Evolutionary conservation across 148 eudicot genomes (phyloP).

Genomic region (Simmondsia chinensis): DNA sequence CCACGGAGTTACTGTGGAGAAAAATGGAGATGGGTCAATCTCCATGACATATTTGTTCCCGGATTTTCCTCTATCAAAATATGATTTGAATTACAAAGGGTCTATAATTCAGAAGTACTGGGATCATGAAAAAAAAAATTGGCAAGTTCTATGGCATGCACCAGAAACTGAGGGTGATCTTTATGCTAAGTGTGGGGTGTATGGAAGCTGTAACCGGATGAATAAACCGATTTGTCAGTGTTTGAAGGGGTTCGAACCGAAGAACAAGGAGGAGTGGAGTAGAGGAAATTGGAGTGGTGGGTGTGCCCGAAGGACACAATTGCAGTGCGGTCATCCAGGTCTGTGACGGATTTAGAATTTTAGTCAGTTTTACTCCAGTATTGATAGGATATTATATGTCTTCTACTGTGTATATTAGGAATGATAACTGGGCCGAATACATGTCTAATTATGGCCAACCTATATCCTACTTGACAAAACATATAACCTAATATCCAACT

Average conservation of each 20-base stretch:
- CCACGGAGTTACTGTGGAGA: slow-evolving; percentile 16
- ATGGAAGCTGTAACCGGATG: slow-evolving; percentile 17
- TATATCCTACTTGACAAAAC: no score
- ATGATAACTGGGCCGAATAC: no score
- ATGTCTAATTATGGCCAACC: no score
- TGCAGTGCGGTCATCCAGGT: slow-evolving; percentile 20
- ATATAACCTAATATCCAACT: no score
- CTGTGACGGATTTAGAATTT: no score
- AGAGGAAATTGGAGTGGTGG: slow-evolving; percentile 24
- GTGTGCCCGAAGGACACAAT: slow-evolving; percentile 14
- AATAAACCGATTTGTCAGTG: slow-evolving; percentile 16
- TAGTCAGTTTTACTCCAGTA: no score
- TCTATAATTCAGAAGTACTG: slow-evolving; percentile 18
- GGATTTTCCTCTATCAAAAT: slow-evolving; percentile 4
- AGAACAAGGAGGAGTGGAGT: slow-evolving; percentile 19
- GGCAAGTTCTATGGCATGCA: slow-evolving; percentile 17
- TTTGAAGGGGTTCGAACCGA: slow-evolving; percentile 29
- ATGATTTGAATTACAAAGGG: slow-evolving; percentile 16
- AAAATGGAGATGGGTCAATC: slow-evolving; percentile 7
- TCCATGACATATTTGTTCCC: slow-evolving; percentile 1
- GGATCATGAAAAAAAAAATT: slow-evolving; percentile 12
- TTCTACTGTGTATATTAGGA: no score
- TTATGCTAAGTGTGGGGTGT: slow-evolving; percentile 28
- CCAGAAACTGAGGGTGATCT: slow-evolving; percentile 19
- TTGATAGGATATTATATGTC: no score